phyloP scores from a whole-genome alignment of 306 rosid species.

The Cucurbita maxima region DNA sequence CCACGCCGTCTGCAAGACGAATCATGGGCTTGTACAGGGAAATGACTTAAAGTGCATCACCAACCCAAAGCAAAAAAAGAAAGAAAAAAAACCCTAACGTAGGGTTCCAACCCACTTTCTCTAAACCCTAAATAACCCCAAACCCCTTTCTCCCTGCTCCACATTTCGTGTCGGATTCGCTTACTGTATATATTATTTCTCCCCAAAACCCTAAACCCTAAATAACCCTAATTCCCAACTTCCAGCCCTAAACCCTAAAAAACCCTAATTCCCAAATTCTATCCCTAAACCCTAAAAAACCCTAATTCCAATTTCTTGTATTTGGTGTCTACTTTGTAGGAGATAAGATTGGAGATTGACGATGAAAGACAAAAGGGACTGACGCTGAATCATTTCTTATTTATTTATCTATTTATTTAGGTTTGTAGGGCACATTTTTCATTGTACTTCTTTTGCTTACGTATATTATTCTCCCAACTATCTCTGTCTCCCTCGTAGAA shows the following conservation, averaged over 20 bases:
- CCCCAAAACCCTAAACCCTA: too few relatives aligned
- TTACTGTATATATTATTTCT: not conserved
- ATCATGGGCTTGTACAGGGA: constrained; percentile 22
- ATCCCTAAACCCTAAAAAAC: not conserved
- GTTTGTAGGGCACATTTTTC: not conserved
- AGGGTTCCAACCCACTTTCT: not conserved
- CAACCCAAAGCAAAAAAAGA: not conserved
- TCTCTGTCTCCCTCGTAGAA: not conserved
- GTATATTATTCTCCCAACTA: not conserved
- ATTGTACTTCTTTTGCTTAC: not conserved
- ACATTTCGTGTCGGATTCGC: constrained; percentile 32
- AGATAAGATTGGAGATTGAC: not conserved
- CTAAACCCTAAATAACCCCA: not conserved
- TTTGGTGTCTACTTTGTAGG: not conserved
- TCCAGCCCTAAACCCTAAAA: not conserved
- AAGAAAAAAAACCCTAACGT: not conserved
- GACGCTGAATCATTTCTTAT: not conserved
- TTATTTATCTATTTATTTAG: not conserved
- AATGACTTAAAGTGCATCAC: constrained; percentile 44
- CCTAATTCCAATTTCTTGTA: not conserved
- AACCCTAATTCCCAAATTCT: too few relatives aligned
- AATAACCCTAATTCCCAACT: not conserved
- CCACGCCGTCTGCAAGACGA: not conserved
- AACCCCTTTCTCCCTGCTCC: not conserved
- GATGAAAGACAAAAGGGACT: not conserved